These are phyloP conservation scores for Boletus coccyginus DNA, from an alignment of 768 basidiomycete genomes.

Conservation along the genomic window DNA sequence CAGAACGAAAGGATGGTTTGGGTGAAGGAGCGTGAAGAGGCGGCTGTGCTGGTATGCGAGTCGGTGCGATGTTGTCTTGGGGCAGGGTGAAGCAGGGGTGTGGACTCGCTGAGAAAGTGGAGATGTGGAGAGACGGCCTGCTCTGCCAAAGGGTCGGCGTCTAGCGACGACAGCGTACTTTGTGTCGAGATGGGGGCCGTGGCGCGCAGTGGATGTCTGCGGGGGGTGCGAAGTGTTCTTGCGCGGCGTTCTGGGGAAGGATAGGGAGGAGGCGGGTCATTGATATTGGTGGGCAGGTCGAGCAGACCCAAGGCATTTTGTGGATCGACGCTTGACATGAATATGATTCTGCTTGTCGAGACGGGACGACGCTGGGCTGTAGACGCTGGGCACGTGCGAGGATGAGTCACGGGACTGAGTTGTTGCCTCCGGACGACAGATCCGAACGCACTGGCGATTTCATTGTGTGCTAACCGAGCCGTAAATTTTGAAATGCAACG, in stretches of 20 bases:
- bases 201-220: constrained; percentile 30
- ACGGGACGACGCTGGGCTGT: not conserved
- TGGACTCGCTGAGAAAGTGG: constrained; percentile 38
- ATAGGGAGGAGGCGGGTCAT: constrained; percentile 74
- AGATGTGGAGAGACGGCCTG: constrained; percentile 13
- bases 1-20: constrained; percentile 74
- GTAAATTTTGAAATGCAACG: not conserved
- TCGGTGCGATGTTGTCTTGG: constrained; percentile 47
- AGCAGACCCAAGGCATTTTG: constrained; percentile 8
- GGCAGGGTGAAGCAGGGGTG: constrained; percentile 43
- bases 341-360: not conserved
- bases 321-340: constrained; percentile 7
- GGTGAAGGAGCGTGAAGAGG: constrained; percentile 50
- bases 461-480: not conserved
- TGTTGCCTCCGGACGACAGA: not conserved
- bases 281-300: constrained; percentile 11
- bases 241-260: constrained; percentile 48
- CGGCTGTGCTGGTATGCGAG: constrained; percentile 54
- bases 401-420: not conserved
- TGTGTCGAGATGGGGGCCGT: constrained; percentile 30
- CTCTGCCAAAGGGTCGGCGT: constrained; percentile 37
- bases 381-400: not conserved
- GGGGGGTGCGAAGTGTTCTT: constrained; percentile 30
- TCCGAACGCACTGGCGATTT: not conserved
- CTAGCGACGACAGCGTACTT: constrained; percentile 31